These are phyloP conservation scores for Starmerella vitae DNA, from an alignment of 805 yeast species.

Conservation along the genomic window DNA sequence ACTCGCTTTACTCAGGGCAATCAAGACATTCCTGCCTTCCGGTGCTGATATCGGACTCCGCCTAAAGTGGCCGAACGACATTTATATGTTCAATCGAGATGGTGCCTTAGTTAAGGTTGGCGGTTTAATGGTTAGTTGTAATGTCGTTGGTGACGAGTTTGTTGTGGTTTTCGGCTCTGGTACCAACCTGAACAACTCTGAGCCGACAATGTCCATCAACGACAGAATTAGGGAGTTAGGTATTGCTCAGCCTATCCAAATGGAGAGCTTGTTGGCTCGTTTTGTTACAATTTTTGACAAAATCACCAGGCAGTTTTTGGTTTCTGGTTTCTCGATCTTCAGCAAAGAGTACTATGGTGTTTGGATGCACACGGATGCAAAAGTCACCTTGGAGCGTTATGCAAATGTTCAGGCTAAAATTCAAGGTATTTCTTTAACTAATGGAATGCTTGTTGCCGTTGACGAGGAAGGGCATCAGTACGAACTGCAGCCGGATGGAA, in stretches of 20 bases:
- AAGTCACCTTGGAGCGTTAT: constrained; percentile 51
- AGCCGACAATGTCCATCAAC: constrained; percentile 85
- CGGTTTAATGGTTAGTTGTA: constrained; percentile 76
- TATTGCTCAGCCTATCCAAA: constrained; percentile 34
- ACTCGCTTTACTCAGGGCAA: constrained; percentile 69
- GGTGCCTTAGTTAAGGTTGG: constrained; percentile 52
- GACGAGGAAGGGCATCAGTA: constrained; percentile 42
- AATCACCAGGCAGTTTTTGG: constrained; percentile 40
- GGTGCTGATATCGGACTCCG: constrained; percentile 65
- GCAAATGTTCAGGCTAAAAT: constrained; percentile 46
- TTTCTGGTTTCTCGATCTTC: constrained; percentile 54
- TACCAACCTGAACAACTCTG: constrained; percentile 64
- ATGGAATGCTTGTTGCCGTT: constrained; percentile 68
- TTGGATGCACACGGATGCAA: constrained; percentile 76
- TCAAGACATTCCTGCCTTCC: constrained; percentile 48
- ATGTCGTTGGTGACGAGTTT: constrained; percentile 45
- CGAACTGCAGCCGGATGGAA: constrained; percentile 91
- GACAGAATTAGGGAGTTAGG: constrained; percentile 52
- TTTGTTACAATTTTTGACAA: constrained; percentile 51
- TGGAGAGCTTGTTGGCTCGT: constrained; percentile 48
- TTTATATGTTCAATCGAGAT: constrained; percentile 44
- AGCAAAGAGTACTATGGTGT: constrained; percentile 57
- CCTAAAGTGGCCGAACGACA: constrained; percentile 95
- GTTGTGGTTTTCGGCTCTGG: constrained; percentile 77
- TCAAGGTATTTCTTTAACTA: constrained; percentile 69